Evolutionary conservation across 2,329 filamentous ascomycete species (phyloP), one percentile per base, ranked within the genome.

Genomic region (Canariomyces notabilis): DNA sequence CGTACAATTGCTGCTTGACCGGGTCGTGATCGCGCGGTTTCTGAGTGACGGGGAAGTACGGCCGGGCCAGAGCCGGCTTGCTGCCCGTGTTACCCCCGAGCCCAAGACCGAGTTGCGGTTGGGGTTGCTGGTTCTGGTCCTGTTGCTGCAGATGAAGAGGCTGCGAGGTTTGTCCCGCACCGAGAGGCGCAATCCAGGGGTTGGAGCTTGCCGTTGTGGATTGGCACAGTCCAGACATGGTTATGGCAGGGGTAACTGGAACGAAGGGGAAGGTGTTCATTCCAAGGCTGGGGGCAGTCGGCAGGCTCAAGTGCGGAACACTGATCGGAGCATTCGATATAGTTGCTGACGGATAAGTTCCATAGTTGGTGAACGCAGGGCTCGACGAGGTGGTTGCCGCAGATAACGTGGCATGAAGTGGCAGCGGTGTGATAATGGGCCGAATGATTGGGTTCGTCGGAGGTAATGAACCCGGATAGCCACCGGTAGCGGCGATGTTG

Each of bases 11-110:
- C 56, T 75, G 72, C 20, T 64, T 64, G 36, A 56, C 47, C 11
- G 72, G 58, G 48, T 73, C 60, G 37, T 69, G 70, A 22, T 59
- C 55, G 4, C 62, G 63, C 8, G 72, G 72, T 54, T 74, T 74
- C 20, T 50, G 49, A 3, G 55, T 59, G 9, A 59, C 57, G 4
- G 57, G 58, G 43, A 59, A 60, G 26, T 49, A 45, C 4, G 58
- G 54, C 5, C 54, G 50, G 11, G 37, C 29, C 29, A 16, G 18
- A 18, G 32, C 34, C 26, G 38, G 44, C 21, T 23, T 23, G 26
- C 26, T 40, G 16, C 20, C 12, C 31, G 23, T 46, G 26, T 12
- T 18, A 16, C 16, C 11, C 11, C 23, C 38, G 41, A 11, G 37
- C 14, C 33, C 45, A 14, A 40, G 37, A 31, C 18, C 12, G 26